Base-by-base conservation (phyloP, 2,329 filamentous ascomycete genomes). In the Alternaria sp. region DNA sequence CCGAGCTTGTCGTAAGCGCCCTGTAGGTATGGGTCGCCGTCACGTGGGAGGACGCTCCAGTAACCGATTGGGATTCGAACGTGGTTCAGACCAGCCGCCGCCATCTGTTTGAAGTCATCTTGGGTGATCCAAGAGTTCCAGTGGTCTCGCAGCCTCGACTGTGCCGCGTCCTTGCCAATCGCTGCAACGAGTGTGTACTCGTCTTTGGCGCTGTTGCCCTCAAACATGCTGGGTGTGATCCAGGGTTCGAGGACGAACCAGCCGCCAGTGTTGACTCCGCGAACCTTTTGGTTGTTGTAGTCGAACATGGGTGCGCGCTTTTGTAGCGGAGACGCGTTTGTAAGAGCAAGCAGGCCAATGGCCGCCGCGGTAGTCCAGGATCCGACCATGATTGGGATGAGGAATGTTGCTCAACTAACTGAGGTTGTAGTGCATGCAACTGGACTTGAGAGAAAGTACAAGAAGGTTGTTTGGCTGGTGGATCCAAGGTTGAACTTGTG, bases 61-160 rank as follows among this genome's bases (percentile, higher is more conserved):
- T 89, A 89, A 5, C 87, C 87, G 50, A 90, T 81, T 2, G 87
- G 87, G 54, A 90, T 89, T 45, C 87, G 80, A 36, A 89, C 85
- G 63, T 88, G 83, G 74, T 88, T 89, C 69, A 89, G 73, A 4
- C 86, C 86, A 14, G 80, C 80, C 14, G 69, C 72, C n/a, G 81
- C 82, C 58, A 88, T 87, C 51, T 82, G 78, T 21, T 80, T 72
- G 71, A 88, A 86, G 69, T 88, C 86, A 23, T 75, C 79, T 59
- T 83, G 73, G 2, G 82, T 83, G 63, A 86, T 82, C 78, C 84
- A 90, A 9, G 80, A 81, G 48, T 80, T 77, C 87, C 87, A 90
- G 70, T 90, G 87, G 26, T 79, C 62, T 7, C 78, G 77, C 36
- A 90, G 75, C 31, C 78, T 78, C 17, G 72, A 73, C 28, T 78